A percentile compares a stretch with the other conserved stretches of the same genome.
These are phyloP conservation scores for Saturnispora gosingensis DNA, from an alignment of 805 yeast genomes.

Conservation along the genomic window DNA sequence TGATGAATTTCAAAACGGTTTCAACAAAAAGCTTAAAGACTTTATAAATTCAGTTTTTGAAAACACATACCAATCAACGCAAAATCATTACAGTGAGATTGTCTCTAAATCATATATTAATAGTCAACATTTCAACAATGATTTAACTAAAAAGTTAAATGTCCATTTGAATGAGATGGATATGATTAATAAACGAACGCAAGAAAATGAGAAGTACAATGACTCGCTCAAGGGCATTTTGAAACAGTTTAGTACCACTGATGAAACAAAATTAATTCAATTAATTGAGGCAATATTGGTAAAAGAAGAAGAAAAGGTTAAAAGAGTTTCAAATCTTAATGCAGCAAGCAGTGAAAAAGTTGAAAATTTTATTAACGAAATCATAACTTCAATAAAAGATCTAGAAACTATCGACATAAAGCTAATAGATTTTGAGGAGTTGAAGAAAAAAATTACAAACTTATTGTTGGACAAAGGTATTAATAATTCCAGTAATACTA, in stretches of 20 bases:
- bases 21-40: neutral
- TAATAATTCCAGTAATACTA: neutral
- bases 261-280: neutral
- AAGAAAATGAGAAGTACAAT: neutral
- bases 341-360: neutral
- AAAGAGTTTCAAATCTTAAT: neutral
- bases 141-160: neutral
- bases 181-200: neutral
- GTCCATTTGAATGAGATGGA: neutral
- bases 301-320: constrained; percentile 11
- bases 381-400: neutral
- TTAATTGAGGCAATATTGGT: neutral
- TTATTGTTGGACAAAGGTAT: neutral
- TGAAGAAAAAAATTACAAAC: neutral
- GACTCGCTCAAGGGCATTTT: neutral
- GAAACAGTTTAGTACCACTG: neutral
- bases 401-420: neutral
- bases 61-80: neutral
- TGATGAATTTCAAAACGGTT: neutral
- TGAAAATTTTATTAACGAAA: neutral
- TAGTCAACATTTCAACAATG: constrained; percentile 4
- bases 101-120: constrained; percentile 1
- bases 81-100: neutral
- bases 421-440: neutral
- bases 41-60: neutral